Conservation (phyloP, 1,284 basidiomycete species). For the Ustilago trichophora region DNA sequence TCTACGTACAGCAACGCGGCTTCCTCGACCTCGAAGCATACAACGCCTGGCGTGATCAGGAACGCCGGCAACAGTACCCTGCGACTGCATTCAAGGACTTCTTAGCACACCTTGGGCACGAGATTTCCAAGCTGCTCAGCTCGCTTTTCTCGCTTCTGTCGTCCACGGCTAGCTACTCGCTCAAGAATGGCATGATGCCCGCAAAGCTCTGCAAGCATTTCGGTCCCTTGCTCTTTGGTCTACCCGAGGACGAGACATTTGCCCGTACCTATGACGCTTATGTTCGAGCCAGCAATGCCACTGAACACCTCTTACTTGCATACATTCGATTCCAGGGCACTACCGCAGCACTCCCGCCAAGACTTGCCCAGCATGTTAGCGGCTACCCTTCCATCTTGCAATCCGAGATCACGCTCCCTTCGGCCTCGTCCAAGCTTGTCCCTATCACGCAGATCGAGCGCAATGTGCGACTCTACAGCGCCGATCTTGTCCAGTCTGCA, state of each 20-base stretch:
- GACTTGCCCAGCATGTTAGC: slow-evolving; percentile 54
- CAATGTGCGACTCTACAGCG: slow-evolving; percentile 56
- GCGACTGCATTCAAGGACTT: slow-evolving; percentile 45
- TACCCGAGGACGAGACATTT: slow-evolving; percentile 65
- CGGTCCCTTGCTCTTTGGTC: slow-evolving; percentile 60
- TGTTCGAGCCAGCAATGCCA: slow-evolving; percentile 59
- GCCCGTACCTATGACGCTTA: slow-evolving; percentile 61
- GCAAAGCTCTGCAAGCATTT: slow-evolving; percentile 57
- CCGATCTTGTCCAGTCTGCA: slow-evolving; percentile 58
- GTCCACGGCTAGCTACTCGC: slow-evolving; percentile 59
- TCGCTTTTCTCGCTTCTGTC: slow-evolving; percentile 62
- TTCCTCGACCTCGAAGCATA: slow-evolving; percentile 61
- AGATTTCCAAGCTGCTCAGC: slow-evolving; percentile 47
- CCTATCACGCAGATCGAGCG: slow-evolving; percentile 62
- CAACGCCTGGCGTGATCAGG: slow-evolving; percentile 58
- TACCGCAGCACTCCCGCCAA: slow-evolving; percentile 42
- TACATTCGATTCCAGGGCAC: slow-evolving; percentile 59
- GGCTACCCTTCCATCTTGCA: slow-evolving; percentile 59
- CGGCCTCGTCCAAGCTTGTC: slow-evolving; percentile 45
- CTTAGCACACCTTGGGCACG: slow-evolving; percentile 30
- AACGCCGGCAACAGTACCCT: slow-evolving; percentile 45
- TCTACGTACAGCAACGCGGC: slow-evolving; percentile 62
- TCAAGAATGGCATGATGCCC: slow-evolving; percentile 65
- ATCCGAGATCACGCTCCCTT: slow-evolving; percentile 40
- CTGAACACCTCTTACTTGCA: slow-evolving; percentile 63